Conservation (phyloP, 2,329 filamentous ascomycete species). For the Colletotrichum camelliae region DNA sequence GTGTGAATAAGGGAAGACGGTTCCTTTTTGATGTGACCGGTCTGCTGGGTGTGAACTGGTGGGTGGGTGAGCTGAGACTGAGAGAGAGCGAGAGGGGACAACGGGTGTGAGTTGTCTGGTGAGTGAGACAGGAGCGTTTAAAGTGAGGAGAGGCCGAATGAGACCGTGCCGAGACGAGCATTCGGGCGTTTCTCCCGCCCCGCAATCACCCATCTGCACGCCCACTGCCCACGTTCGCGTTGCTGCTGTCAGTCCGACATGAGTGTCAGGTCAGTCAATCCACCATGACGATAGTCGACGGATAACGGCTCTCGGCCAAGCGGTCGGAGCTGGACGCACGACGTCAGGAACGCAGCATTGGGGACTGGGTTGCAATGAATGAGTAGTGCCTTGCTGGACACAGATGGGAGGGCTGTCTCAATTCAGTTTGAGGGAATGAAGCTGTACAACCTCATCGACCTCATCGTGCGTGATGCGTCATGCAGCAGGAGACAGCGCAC, state of each 20-base stretch:
- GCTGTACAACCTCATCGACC: constrained; percentile 22
- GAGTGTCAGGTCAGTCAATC: not conserved
- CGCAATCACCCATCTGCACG: not conserved
- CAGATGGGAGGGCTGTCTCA: not conserved
- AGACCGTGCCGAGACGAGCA: not conserved
- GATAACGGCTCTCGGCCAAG: constrained; percentile 12
- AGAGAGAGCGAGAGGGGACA: not conserved
- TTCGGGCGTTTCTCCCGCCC: not conserved
- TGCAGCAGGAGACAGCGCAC: not conserved
- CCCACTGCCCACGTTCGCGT: not conserved
- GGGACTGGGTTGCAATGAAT: constrained; percentile 7
- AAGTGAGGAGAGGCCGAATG: not conserved
- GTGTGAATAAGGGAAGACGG: not conserved
- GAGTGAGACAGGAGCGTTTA: not conserved
- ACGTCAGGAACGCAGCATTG: constrained; percentile 13
- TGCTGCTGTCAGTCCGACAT: not conserved
- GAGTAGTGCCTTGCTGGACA: not conserved
- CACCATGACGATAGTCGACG: not conserved
- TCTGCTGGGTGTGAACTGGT: not conserved
- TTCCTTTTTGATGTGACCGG: not conserved
- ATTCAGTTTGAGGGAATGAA: not conserved
- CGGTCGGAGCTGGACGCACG: not conserved
- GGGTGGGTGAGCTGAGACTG: not conserved
- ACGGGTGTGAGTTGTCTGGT: not conserved
- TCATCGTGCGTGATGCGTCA: constrained; percentile 18